Evolutionary conservation across 352 stramenopile species (phyloP), one percentile per base, ranked within the genome.

Genomic region (Globisporangium ultimum): DNA sequence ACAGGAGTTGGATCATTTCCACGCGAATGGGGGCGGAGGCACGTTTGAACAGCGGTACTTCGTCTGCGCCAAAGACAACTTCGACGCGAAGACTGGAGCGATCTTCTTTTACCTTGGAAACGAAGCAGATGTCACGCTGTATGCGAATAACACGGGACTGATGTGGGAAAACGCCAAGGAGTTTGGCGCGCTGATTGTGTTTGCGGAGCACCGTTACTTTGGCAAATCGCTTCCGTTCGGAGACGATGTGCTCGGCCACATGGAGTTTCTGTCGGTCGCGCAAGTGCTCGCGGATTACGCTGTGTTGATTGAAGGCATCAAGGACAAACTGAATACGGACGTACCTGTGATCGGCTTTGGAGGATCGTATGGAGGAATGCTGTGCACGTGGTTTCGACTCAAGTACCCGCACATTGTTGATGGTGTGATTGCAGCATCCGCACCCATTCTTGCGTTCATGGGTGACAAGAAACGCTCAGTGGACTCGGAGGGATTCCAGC

Each of bases 241-340:
- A 22, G 66, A 81, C 41, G 67, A 72, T 4, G 68, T 80, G 21
- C 50, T 76, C 50, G 57, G 81, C n/a, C 68, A 85, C 63, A 72
- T 91, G 68, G 55, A 84, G 38, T 97, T 88, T 49, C 68, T 95
- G 12, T 89, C 81, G 6, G 86, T 81, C 0, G 78, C 93, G 18
- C 94, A 98, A 68, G 68, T 76, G 18, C 61, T 97, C 2, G 84
- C 78, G 0, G 88, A 97, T 64, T 91, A 82, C 61, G 73, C 78
- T 0, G 67, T 77, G 59, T 57, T 93, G 11, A 61, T 93, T 7
- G 51, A 79, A n/a, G 21, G 55, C 15, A 46, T 92, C 18, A 84
- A 88, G 45, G 13, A 43, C 12, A 58, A 85, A 13, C 47, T 74
- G 42, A 34, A 71, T 8, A 66, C 52, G 1, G 67, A 87, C 50